Percentiles rank a stretch among this genome's conserved stretches.
Evolutionary conservation across 2,329 filamentous ascomycete species (phyloP).

Genomic region (Penicillium concentricum): DNA sequence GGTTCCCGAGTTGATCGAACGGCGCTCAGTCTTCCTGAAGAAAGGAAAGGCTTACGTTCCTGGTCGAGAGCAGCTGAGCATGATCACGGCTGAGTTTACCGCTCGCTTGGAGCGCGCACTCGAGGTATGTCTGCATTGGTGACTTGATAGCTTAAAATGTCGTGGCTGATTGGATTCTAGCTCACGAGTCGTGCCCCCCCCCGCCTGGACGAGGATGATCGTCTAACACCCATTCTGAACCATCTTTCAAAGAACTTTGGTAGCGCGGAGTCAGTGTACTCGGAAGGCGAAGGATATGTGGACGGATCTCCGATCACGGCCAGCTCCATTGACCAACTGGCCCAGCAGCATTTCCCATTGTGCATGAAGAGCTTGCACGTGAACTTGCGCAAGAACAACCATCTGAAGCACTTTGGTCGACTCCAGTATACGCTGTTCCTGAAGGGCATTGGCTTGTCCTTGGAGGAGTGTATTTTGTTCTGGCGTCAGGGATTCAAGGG

Average conservation of each 20-base stretch:
- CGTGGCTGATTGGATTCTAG: constrained; percentile 43
- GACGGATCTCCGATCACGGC: constrained; percentile 74
- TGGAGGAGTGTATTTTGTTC: constrained; percentile 91
- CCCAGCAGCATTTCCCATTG: constrained; percentile 76
- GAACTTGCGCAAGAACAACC: constrained; percentile 78
- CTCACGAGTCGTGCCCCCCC: constrained; percentile 88
- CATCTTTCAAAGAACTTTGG: constrained; percentile 96
- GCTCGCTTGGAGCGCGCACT: constrained; percentile 75
- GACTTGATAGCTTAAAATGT: constrained; percentile 6
- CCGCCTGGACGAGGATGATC: constrained; percentile 92
- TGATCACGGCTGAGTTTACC: constrained; percentile 87
- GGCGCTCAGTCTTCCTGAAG: constrained; percentile 71
- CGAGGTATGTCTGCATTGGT: constrained; percentile 58
- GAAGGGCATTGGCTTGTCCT: constrained; percentile 85
- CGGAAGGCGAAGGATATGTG: constrained; percentile 62
- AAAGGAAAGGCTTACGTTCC: constrained; percentile 90
- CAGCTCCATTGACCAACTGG: constrained; percentile 74
- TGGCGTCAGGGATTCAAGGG: constrained; percentile 86
- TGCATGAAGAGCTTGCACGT: constrained; percentile 94
- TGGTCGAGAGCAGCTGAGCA: constrained; percentile 77
- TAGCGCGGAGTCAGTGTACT: constrained; percentile 82
- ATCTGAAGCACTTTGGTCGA: constrained; percentile 90
- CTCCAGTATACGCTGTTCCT: constrained; percentile 95
- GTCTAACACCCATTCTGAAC: constrained; percentile 70
- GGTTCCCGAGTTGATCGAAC: constrained; percentile 86